Evolutionary conservation across 129 eudicot genomes (phyloP).

Genomic region (Lactuca saligna): DNA sequence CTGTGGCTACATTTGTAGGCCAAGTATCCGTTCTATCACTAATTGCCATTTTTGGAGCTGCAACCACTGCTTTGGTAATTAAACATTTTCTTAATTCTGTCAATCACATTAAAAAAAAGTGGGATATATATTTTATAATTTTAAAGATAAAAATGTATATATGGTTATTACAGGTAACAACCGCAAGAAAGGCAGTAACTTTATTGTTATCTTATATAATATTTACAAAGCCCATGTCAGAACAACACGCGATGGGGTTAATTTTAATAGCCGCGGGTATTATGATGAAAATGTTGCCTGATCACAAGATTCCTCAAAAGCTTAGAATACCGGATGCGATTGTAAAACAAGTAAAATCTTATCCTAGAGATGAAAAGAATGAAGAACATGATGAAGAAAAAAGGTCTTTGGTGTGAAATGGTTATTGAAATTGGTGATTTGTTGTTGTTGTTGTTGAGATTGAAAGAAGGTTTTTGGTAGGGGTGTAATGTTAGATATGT

Average conservation of each 20-base stretch:
- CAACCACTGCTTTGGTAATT: slow-evolving; percentile 84
- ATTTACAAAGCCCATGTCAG: slow-evolving; percentile 78
- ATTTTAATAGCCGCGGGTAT: slow-evolving; percentile 71
- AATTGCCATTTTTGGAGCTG: slow-evolving; percentile 85
- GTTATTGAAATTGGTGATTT: background rate
- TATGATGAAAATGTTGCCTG: slow-evolving; percentile 63
- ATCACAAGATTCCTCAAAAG: slow-evolving; percentile 47
- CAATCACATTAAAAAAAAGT: no score
- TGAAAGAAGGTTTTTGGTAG: slow-evolving; percentile 20
- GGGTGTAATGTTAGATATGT: slow-evolving; percentile 24
- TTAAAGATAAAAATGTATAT: background rate
- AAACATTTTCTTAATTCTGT: background rate
- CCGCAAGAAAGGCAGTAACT: slow-evolving; percentile 82
- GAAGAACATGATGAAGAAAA: slow-evolving; percentile 38
- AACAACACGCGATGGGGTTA: slow-evolving; percentile 67
- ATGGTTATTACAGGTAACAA: slow-evolving; percentile 55
- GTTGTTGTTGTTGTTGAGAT: slow-evolving; percentile 12
- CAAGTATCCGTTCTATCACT: slow-evolving; percentile 91
- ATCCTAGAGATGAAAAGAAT: slow-evolving; percentile 32
- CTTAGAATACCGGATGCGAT: slow-evolving; percentile 20
- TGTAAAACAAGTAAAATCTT: slow-evolving; percentile 37
- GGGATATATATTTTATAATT: no score
- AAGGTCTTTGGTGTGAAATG: slow-evolving; percentile 48
- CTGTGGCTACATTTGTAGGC: slow-evolving; percentile 81
- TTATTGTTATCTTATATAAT: slow-evolving; percentile 63